Percentiles rank a stretch among this genome's conserved stretches.
Conservation (phyloP, 352 stramenopile genomes). For the Paralagenidium karlingii region DNA sequence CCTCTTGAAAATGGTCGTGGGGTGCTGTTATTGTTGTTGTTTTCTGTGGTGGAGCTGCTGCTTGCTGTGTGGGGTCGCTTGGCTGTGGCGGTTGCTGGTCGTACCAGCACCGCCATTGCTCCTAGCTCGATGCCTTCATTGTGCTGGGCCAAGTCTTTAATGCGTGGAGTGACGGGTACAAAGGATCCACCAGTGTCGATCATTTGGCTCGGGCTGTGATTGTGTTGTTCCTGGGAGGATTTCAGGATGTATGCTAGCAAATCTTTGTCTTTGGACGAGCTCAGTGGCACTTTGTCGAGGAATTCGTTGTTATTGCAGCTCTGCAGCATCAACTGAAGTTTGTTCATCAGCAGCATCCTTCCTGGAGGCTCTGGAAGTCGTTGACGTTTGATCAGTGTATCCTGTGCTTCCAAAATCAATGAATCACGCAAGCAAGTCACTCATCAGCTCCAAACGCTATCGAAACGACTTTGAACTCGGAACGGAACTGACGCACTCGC, state of each 20-base stretch:
- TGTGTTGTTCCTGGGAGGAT: slow-evolving; percentile 5
- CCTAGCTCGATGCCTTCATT: slow-evolving; percentile 4
- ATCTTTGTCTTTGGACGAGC: slow-evolving; percentile 36
- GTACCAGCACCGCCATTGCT: slow-evolving; percentile 10
- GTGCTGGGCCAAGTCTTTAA: slow-evolving; percentile 23
- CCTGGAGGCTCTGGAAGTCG: slow-evolving; percentile 47
- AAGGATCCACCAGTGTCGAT: no score
- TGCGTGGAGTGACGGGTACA: slow-evolving; percentile 48
- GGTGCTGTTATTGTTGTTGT: slow-evolving; percentile 12
- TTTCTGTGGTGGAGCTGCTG: no score
- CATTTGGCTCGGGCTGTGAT: no score
- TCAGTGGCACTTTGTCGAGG: slow-evolving; percentile 9
- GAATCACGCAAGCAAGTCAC: no score
- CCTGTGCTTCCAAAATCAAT: no score
- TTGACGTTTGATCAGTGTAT: slow-evolving; percentile 32
- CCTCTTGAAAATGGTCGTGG: slow-evolving; percentile 43
- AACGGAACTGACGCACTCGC: slow-evolving; percentile 34
- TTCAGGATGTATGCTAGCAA: slow-evolving; percentile 49
- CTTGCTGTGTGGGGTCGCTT: slow-evolving; percentile 22
- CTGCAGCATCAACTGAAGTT: slow-evolving; percentile 47
- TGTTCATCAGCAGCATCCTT: slow-evolving; percentile 48
- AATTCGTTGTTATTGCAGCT: slow-evolving; percentile 3
- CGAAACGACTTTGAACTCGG: no score
- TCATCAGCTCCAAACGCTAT: no score
- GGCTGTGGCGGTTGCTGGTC: slow-evolving; percentile 32